These are phyloP conservation scores for Parafenestella ontariensis DNA, from an alignment of 2,329 filamentous ascomycete genomes.

Conservation along the genomic window DNA sequence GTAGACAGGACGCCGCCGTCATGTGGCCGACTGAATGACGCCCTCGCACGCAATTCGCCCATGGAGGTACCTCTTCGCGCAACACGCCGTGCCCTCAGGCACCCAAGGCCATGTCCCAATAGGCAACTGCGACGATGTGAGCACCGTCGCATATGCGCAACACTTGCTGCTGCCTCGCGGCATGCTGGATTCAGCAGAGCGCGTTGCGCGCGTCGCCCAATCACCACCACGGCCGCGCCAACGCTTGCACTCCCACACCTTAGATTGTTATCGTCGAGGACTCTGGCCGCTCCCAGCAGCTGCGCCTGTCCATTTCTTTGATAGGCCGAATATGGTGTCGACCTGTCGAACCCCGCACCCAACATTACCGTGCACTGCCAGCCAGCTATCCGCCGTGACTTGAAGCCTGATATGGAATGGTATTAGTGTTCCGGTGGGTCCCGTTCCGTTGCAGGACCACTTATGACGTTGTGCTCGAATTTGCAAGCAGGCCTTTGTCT, in stretches of 20 bases:
- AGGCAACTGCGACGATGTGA: background rate
- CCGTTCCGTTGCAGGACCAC: background rate
- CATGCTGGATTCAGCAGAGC: background rate
- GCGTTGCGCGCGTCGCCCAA: background rate
- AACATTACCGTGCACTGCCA: background rate
- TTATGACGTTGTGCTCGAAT: background rate
- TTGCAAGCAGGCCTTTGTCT: background rate
- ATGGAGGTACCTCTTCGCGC: slow-evolving; percentile 17
- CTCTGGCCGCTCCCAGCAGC: slow-evolving; percentile 3
- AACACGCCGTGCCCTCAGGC: slow-evolving; percentile 6
- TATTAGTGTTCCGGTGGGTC: too few relatives aligned
- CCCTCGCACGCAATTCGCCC: slow-evolving; percentile 36
- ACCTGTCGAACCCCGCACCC: background rate
- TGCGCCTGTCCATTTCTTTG: slow-evolving; percentile 2
- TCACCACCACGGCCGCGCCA: background rate
- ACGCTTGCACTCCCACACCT: slow-evolving; percentile 6
- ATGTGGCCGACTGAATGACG: slow-evolving; percentile 33
- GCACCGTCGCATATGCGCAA: slow-evolving; percentile 7
- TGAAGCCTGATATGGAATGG: background rate
- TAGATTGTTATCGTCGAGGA: slow-evolving; percentile 18
- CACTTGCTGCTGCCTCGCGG: background rate
- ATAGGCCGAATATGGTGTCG: slow-evolving; percentile 1
- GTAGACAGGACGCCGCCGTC: slow-evolving; percentile 9
- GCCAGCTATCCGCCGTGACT: background rate
- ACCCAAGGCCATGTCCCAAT: slow-evolving; percentile 1